Evolutionary conservation across 139 green algal genomes (phyloP).

Genomic region (Coelastrella sp.): DNA sequence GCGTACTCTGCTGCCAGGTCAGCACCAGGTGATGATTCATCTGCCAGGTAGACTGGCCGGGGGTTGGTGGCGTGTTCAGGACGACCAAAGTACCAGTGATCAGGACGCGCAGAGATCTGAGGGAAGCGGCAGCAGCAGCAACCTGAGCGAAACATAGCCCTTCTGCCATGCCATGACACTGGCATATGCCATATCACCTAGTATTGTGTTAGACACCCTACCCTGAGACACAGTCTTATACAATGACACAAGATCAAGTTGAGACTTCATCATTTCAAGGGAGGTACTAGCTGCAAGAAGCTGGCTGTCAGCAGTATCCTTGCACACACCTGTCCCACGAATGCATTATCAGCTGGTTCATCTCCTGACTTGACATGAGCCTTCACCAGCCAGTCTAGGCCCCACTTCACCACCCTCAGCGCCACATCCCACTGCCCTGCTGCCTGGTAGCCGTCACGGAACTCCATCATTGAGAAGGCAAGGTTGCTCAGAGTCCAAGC

Average conservation of each 20-base stretch:
- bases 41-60: constrained; percentile 43
- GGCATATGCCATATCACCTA: too few relatives aligned
- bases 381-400: constrained; percentile 66
- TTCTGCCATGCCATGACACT: background rate
- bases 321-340: constrained; percentile 63
- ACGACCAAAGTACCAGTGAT: constrained; percentile 76
- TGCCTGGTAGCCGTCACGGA: constrained; percentile 33
- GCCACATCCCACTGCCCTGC: constrained; percentile 12
- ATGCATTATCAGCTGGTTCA: constrained; percentile 41
- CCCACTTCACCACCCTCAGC: constrained; percentile 57
- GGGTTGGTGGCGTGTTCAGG: constrained; percentile 66
- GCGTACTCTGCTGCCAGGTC: constrained; percentile 51
- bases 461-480: constrained; percentile 46
- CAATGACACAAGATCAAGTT: too few relatives aligned
- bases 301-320: background rate
- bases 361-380: constrained; percentile 55
- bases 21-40: background rate
- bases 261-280: too few relatives aligned
- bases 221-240: too few relatives aligned
- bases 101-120: constrained; percentile 35
- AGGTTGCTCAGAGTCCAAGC: constrained; percentile 44
- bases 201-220: too few relatives aligned
- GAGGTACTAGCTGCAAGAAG: background rate
- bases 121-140: background rate
- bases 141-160: background rate